Percentiles rank a stretch among this genome's conserved stretches.
phyloP scores from a whole-genome alignment of 179 eudicot species.

The Sideroxylon spinosum region DNA sequence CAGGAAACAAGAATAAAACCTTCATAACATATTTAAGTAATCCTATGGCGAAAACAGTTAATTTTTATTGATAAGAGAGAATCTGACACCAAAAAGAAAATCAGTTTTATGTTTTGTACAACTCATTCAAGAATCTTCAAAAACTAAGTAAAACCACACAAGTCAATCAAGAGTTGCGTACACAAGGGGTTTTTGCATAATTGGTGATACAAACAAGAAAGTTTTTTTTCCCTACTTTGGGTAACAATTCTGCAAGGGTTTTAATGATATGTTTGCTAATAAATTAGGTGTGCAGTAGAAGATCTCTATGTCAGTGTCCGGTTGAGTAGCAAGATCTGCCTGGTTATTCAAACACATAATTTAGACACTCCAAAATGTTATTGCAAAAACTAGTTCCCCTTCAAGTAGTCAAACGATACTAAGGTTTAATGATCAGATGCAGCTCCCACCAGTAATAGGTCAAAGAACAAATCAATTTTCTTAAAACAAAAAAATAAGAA shows the following conservation, averaged over 20 bases:
- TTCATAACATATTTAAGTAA: background rate
- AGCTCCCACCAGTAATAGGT: background rate
- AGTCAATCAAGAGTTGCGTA: background rate
- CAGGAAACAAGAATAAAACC: background rate
- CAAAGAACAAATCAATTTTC: background rate
- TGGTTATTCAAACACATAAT: background rate
- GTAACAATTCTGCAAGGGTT: background rate
- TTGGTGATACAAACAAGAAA: background rate
- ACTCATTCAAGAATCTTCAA: background rate
- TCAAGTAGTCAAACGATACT: background rate
- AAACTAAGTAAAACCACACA: background rate
- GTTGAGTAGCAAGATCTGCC: background rate
- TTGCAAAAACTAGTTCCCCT: background rate
- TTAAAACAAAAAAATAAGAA: background rate
- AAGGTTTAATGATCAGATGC: background rate
- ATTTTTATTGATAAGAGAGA: background rate
- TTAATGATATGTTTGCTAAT: background rate
- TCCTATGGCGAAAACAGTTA: background rate
- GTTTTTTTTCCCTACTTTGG: background rate
- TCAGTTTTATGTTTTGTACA: background rate
- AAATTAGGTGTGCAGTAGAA: background rate
- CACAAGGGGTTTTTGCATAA: background rate
- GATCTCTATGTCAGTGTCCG: background rate
- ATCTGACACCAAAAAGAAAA: background rate
- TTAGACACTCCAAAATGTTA: background rate